Base-by-base conservation (phyloP, 2,329 filamentous ascomycete species). In the Periglandula ipomoeae region DNA sequence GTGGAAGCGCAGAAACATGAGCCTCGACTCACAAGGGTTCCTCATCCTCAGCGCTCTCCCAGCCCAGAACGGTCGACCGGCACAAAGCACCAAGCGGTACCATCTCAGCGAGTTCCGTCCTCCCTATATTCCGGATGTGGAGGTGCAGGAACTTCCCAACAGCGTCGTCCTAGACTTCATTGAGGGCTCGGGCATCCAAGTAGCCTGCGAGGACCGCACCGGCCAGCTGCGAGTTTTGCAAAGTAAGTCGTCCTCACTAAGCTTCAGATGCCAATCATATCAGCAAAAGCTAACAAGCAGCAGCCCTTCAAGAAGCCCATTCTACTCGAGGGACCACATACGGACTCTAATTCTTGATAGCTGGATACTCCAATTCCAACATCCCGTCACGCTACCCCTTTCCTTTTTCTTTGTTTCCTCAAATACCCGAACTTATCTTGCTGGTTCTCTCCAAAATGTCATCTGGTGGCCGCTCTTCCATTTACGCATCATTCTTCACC, bases 1-100 rank as follows among this genome's bases (percentile, higher is more conserved):
- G 11, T 98, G 93, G 93, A 98, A 97, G 71, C 85, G 91, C 48
- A 82, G 93, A 52, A 89, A 85, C 59, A 82, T 96, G 68, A 85
- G 85, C 55, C 80, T 98, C 49, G 90, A 97, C 64, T 81, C 82
- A 8, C 76, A 85, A 52, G 93, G 91, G 17, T 89, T 86, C 66
- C 71, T 98, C 35, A 83, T 95, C 50, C 76, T 98, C 53, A 87
- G 84, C 38, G 68, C 78, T 55, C 58, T 73, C 61, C 68, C 78
- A 66, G 70, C 81, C 64, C 73, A 77, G 73, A 69, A 72, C 50
- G 79, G 68, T 50, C 61, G 66, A 13, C 63, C 64, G 3, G 71
- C 68, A 5, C 61, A 66, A 30, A 70, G 70, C 22, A 67, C 83
- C 49, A 90, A 90, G 69, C 82, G 85, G 52, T 97, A 89, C 64